A percentile compares a stretch with the other conserved stretches of the same genome.
Evolutionary conservation across 108 stramenopile genomes (phyloP).

Genomic region (Schizochytrium sp.): DNA sequence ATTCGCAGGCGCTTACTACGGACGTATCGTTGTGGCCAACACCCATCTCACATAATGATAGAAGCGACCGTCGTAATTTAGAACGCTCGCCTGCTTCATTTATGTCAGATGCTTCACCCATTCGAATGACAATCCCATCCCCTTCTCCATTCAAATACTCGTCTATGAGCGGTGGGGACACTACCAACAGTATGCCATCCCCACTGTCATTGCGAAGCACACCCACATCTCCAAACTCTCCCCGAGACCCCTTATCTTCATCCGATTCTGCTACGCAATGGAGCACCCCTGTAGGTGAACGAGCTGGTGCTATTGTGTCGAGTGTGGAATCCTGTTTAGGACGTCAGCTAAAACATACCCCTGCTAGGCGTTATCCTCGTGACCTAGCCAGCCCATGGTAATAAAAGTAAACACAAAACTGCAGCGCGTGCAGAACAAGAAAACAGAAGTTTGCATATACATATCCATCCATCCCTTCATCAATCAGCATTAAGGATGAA

Average conservation of each 20-base stretch:
- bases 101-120: background rate
- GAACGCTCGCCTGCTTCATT: background rate
- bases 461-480: too few relatives aligned
- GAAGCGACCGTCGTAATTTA: background rate
- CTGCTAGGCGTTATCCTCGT: background rate
- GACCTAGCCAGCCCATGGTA: too few relatives aligned
- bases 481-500: too few relatives aligned
- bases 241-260: background rate
- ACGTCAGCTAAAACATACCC: background rate
- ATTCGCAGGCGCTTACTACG: background rate
- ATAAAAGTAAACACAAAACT: too few relatives aligned
- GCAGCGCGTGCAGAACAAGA: too few relatives aligned
- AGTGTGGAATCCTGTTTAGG: slow-evolving; percentile 29
- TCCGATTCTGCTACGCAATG: background rate
- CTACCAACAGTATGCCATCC: background rate
- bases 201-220: background rate
- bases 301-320: slow-evolving; percentile 20
- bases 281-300: slow-evolving; percentile 17
- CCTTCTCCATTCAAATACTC: too few relatives aligned
- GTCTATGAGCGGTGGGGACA: too few relatives aligned
- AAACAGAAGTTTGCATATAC: too few relatives aligned
- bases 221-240: background rate
- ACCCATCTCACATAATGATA: background rate
- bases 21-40: slow-evolving; percentile 28
- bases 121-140: background rate